Conservation (phyloP, 257 asterid species). For the Verbascum thapsus region DNA sequence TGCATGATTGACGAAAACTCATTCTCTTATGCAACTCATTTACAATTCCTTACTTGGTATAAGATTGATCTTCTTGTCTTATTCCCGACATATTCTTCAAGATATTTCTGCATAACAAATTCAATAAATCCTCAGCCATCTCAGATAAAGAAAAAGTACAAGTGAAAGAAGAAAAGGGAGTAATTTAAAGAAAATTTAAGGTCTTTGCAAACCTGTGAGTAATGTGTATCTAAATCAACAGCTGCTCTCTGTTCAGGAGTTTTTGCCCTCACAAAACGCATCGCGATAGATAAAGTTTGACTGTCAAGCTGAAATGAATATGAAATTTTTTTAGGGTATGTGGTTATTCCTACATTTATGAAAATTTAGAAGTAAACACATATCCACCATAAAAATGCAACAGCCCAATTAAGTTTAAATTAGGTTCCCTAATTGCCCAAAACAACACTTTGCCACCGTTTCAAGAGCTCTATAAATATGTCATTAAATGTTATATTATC, state of each 20-base stretch:
- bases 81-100: conserved; percentile 74
- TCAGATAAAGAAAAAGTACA: neutral
- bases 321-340: too few relatives aligned
- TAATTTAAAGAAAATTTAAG: too few relatives aligned
- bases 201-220: conserved; percentile 58
- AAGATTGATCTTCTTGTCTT: conserved; percentile 77
- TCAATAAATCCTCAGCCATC: conserved; percentile 22
- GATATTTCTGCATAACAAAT: conserved; percentile 66
- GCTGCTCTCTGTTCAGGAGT: conserved; percentile 99
- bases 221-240: conserved; percentile 97
- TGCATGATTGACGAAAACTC: too few relatives aligned
- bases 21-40: too few relatives aligned
- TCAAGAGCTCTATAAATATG: too few relatives aligned
- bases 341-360: too few relatives aligned
- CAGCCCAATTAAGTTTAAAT: too few relatives aligned
- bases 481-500: too few relatives aligned
- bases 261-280: conserved; percentile 88
- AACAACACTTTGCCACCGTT: too few relatives aligned
- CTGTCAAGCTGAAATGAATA: conserved; percentile 64
- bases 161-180: neutral
- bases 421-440: too few relatives aligned
- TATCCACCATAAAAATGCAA: too few relatives aligned
- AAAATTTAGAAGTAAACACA: too few relatives aligned
- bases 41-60: conserved; percentile 68
- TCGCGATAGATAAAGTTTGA: conserved; percentile 70